Conservation (phyloP, 2,329 filamentous ascomycete genomes). For the Penicillium thymicola region DNA sequence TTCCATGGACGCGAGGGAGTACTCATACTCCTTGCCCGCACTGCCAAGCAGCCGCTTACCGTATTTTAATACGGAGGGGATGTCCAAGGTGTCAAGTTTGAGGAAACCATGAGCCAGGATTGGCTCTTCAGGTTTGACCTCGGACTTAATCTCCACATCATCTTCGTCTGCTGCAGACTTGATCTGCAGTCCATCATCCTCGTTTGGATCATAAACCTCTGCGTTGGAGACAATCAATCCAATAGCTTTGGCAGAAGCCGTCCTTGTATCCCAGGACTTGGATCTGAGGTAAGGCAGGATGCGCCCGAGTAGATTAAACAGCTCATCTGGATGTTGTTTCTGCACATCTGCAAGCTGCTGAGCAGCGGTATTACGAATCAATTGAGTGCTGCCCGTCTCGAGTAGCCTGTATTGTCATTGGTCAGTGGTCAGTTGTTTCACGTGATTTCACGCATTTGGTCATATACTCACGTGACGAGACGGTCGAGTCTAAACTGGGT, state of each 20-base stretch:
- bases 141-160: constrained; percentile 35
- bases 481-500: constrained; percentile 66
- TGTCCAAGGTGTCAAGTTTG: constrained; percentile 69
- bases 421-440: constrained; percentile 21
- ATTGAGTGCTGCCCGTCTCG: constrained; percentile 91
- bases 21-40: constrained; percentile 78
- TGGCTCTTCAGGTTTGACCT: constrained; percentile 39
- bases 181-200: constrained; percentile 56
- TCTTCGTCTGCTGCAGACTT: constrained; percentile 54
- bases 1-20: constrained; percentile 75
- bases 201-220: constrained; percentile 82
- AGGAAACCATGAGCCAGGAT: constrained; percentile 59
- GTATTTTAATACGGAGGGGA: constrained; percentile 74
- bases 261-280: constrained; percentile 95
- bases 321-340: constrained; percentile 94
- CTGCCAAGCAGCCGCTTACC: constrained; percentile 82
- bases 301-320: constrained; percentile 89
- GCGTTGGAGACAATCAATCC: constrained; percentile 92
- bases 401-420: constrained; percentile 63
- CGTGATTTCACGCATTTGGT: background rate
- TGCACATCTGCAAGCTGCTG: constrained; percentile 97
- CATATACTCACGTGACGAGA: constrained; percentile 72
- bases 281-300: constrained; percentile 94
- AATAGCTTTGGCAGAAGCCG: constrained; percentile 87
- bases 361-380: constrained; percentile 95